These are phyloP conservation scores for Tuber magnatum DNA, from an alignment of 495 filamentous ascomycete species.

Conservation along the genomic window DNA sequence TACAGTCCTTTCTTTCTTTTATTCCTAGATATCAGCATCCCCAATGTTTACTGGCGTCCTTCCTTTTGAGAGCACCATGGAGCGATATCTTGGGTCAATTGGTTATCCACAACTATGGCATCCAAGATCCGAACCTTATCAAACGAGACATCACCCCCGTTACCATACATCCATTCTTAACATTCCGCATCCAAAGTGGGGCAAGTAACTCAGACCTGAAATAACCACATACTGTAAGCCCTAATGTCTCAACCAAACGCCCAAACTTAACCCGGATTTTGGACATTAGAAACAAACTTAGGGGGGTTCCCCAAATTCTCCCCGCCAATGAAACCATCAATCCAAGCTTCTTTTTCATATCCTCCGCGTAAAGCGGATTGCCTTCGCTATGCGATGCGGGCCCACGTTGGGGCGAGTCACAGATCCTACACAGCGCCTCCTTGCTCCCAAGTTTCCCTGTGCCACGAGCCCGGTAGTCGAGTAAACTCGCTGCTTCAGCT, in stretches of 20 bases:
- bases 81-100: not conserved
- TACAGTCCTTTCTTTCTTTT: not conserved
- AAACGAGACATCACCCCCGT: not conserved
- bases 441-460: constrained; percentile 56
- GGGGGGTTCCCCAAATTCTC: constrained; percentile 51
- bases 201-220: not conserved
- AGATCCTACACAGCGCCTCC: constrained; percentile 60
- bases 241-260: not conserved
- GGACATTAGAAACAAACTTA: not conserved
- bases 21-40: not conserved
- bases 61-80: not conserved
- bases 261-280: not conserved
- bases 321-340: constrained; percentile 64
- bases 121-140: not conserved
- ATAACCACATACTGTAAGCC: not conserved
- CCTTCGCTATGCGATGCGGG: constrained; percentile 67
- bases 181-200: not conserved
- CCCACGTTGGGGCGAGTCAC: constrained; percentile 71
- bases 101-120: not conserved
- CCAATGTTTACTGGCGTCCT: not conserved
- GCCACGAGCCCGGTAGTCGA: constrained; percentile 66
- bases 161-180: not conserved
- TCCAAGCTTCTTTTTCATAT: constrained; percentile 64
- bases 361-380: constrained; percentile 57
- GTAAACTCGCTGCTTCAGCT: constrained; percentile 61